These are phyloP conservation scores for Beta corolliflora DNA, from an alignment of 179 eudicot species.

Conservation along the genomic window DNA sequence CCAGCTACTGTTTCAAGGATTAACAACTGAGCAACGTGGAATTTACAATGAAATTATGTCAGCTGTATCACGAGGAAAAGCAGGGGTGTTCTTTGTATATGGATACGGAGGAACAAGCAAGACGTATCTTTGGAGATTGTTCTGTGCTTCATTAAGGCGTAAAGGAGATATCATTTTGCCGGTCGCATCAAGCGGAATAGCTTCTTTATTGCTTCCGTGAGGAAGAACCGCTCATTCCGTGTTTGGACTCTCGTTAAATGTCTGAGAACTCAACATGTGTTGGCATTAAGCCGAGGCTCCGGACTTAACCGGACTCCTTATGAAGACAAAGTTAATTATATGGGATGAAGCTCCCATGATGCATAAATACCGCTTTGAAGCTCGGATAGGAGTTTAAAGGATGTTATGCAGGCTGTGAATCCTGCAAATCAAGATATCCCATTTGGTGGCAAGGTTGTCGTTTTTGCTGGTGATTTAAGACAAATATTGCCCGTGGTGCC, in stretches of 20 bases:
- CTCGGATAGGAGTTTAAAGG: neutral
- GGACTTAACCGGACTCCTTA: neutral
- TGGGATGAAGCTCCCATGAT: neutral
- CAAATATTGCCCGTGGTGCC: too few relatives aligned
- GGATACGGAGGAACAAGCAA: neutral
- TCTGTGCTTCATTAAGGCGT: neutral
- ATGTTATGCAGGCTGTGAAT: neutral
- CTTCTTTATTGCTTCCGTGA: neutral
- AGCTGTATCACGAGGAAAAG: neutral
- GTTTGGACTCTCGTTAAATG: neutral
- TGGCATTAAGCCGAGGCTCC: neutral
- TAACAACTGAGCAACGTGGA: neutral
- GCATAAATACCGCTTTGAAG: neutral
- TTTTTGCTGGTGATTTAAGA: too few relatives aligned
- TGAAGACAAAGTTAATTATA: neutral
- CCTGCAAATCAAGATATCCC: neutral
- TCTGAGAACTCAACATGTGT: neutral
- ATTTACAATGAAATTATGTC: neutral
- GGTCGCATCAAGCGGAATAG: neutral
- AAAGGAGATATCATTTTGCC: neutral
- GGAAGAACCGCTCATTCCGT: neutral
- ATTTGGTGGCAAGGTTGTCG: neutral
- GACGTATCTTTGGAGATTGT: neutral
- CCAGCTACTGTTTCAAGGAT: neutral
- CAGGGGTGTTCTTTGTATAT: neutral